Evolutionary conservation across 192 early-diverging fungal genomes (phyloP).

Genomic region (Haplosporangium gracile): DNA sequence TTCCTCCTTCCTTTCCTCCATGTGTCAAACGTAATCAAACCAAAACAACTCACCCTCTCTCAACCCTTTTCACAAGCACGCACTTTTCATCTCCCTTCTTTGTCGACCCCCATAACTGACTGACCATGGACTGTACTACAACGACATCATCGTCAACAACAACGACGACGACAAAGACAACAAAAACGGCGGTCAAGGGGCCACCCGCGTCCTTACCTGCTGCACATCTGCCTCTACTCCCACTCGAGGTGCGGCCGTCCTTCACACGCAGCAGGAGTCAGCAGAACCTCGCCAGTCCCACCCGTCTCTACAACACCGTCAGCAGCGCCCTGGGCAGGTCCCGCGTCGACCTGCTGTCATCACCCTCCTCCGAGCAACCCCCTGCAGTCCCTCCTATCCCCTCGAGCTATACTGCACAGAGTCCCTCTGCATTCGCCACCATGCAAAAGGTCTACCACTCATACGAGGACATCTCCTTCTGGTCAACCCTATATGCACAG

Average conservation of each 20-base stretch:
- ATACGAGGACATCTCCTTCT: constrained; percentile 29
- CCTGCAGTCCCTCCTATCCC: background rate
- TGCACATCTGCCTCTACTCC: background rate
- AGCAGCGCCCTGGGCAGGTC: background rate
- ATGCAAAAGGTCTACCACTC: constrained; percentile 21
- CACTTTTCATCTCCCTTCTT: background rate
- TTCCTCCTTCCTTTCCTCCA: background rate
- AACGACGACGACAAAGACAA: background rate
- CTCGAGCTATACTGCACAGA: background rate
- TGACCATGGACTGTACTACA: background rate
- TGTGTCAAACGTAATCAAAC: background rate
- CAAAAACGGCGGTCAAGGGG: background rate
- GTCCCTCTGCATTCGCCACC: constrained; percentile 19
- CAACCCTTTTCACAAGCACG: background rate
- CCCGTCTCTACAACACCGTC: constrained; percentile 14
- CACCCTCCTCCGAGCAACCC: background rate
- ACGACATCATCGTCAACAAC: background rate
- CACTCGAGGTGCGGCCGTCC: constrained; percentile 13
- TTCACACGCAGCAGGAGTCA: constrained; percentile 32
- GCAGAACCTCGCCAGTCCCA: constrained; percentile 10
- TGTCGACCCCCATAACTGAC: background rate
- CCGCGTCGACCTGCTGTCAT: background rate
- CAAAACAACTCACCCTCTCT: background rate
- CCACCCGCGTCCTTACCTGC: background rate
- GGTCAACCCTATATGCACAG: constrained; percentile 35